Percentiles rank a stretch among this genome's conserved stretches.
Conservation (phyloP, 805 yeast species). For the Metschnikowia shivogae region DNA sequence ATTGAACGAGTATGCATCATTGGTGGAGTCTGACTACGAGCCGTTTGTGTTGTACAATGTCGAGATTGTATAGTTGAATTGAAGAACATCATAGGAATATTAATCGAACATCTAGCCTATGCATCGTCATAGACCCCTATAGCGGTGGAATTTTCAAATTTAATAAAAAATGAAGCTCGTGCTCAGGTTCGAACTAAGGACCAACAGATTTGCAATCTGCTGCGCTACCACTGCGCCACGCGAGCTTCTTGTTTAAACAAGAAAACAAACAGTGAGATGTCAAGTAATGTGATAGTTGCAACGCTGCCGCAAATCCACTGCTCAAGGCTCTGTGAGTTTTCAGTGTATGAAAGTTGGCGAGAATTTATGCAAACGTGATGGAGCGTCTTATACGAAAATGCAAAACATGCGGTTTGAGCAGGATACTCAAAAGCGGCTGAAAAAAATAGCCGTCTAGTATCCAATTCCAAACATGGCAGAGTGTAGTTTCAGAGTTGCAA, state of each 20-base stretch:
- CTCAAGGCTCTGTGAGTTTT: too few relatives aligned
- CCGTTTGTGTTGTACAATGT: slow-evolving; percentile 84
- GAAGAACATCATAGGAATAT: neutral
- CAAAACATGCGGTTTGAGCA: too few relatives aligned
- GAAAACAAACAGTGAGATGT: neutral
- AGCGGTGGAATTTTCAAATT: neutral
- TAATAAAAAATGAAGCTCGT: slow-evolving; percentile 56
- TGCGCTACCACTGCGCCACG: slow-evolving; percentile 98
- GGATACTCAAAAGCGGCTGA: too few relatives aligned
- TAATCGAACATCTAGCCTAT: neutral
- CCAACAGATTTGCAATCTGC: slow-evolving; percentile 99
- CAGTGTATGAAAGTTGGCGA: too few relatives aligned
- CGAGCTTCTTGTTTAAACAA: slow-evolving; percentile 38
- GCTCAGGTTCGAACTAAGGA: slow-evolving; percentile 96
- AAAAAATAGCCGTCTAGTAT: too few relatives aligned
- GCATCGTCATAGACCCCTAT: too few relatives aligned
- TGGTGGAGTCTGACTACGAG: slow-evolving; percentile 93
- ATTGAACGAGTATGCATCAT: slow-evolving; percentile 81
- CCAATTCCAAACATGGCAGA: too few relatives aligned
- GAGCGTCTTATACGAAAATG: too few relatives aligned
- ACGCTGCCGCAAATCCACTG: too few relatives aligned
- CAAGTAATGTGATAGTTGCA: neutral
- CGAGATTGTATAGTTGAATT: slow-evolving; percentile 27
- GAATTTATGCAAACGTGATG: too few relatives aligned
- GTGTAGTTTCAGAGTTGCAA: too few relatives aligned